A percentile compares a stretch with the other conserved stretches of the same genome.
These are phyloP conservation scores for Phytophthora kernoviae DNA, from an alignment of 352 stramenopile genomes.

Conservation along the genomic window DNA sequence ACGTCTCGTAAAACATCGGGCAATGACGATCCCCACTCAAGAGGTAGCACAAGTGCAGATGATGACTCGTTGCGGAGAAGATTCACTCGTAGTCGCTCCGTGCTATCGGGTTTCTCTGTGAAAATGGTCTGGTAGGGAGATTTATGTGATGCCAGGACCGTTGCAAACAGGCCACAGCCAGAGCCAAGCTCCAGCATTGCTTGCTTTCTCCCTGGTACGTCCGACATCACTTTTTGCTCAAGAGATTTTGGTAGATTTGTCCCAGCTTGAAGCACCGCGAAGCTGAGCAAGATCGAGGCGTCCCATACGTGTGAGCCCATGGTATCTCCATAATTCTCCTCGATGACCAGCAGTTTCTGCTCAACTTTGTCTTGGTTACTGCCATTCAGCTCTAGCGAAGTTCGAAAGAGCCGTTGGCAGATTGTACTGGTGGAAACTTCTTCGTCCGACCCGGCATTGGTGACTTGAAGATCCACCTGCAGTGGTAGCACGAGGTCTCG, in stretches of 20 bases:
- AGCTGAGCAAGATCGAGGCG: constrained; percentile 57
- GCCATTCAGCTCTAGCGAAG: neutral
- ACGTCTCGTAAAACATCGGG: neutral
- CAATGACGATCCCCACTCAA: constrained; percentile 41
- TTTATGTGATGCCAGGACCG: constrained; percentile 18
- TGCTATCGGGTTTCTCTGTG: constrained; percentile 46
- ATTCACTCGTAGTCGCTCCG: constrained; percentile 34
- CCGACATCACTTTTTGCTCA: neutral
- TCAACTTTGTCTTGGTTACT: neutral
- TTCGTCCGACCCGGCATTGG: neutral
- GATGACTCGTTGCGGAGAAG: constrained; percentile 28
- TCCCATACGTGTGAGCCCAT: constrained; percentile 80
- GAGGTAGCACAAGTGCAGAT: constrained; percentile 10
- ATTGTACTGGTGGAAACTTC: constrained; percentile 3
- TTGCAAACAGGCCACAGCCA: constrained; percentile 56
- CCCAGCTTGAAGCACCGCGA: constrained; percentile 32
- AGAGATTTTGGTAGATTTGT: neutral
- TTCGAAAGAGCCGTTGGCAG: constrained; percentile 16
- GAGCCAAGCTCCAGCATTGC: constrained; percentile 51
- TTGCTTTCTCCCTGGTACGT: neutral
- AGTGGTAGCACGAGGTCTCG: constrained; percentile 47
- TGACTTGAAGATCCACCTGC: constrained; percentile 20
- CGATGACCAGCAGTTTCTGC: constrained; percentile 23
- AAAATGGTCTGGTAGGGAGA: constrained; percentile 10
- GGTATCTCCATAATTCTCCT: constrained; percentile 66